Percentiles rank a stretch among this genome's conserved stretches.
phyloP scores from a whole-genome alignment of 371 early-diverging fungal species.

The Chytridiales sp. region DNA sequence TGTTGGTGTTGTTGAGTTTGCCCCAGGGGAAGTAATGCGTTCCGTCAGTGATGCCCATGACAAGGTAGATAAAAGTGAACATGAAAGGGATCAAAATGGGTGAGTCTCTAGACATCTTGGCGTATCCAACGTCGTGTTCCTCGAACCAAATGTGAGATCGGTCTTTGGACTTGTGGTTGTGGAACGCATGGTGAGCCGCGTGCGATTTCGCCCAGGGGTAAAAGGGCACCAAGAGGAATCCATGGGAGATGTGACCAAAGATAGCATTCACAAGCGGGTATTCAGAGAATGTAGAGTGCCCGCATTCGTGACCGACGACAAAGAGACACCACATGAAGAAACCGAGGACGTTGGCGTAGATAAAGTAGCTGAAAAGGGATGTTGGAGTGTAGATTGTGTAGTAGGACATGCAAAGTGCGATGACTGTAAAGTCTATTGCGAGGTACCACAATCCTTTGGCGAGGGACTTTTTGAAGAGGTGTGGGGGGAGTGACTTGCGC shows the following conservation, averaged over 20 bases:
- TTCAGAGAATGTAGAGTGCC: conserved; percentile 43
- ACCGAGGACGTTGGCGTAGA: conserved; percentile 32
- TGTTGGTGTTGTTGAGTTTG: conserved; percentile 27
- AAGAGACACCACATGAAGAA: conserved; percentile 43
- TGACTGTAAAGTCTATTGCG: conserved; percentile 27
- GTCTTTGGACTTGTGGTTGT: conserved; percentile 42
- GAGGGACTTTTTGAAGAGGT: conserved; percentile 35
- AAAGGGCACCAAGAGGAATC: conserved; percentile 45
- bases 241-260: conserved; percentile 42
- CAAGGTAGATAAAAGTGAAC: conserved; percentile 32
- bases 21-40: conserved; percentile 35
- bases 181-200: conserved; percentile 40
- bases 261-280: conserved; percentile 31
- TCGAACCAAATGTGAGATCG: conserved; percentile 32
- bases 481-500: conserved; percentile 37
- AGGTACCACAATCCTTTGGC: conserved; percentile 23
- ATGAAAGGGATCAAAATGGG: conserved; percentile 33
- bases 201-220: conserved; percentile 45
- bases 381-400: conserved; percentile 24
- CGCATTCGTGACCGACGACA: conserved; percentile 43
- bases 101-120: conserved; percentile 20
- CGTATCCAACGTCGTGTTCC: conserved; percentile 24
- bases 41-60: conserved; percentile 31
- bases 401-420: conserved; percentile 21
- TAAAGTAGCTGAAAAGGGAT: conserved; percentile 27